These are phyloP conservation scores for Gracilaria vermiculophylla DNA, from an alignment of 23 red algal species.

Conservation along the genomic window DNA sequence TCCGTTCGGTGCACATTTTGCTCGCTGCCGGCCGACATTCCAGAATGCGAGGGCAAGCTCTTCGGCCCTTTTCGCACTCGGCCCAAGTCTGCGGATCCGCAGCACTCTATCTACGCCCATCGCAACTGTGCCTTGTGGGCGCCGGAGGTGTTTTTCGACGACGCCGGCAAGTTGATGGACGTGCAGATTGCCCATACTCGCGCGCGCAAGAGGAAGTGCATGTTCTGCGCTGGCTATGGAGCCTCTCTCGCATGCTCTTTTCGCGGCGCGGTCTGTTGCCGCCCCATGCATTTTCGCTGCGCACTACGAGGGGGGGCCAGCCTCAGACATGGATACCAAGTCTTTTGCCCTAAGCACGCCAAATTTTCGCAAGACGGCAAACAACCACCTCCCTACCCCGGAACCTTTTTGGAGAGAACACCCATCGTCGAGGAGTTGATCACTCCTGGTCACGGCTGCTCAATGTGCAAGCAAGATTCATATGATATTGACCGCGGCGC, in stretches of 20 bases:
- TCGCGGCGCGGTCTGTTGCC: slow-evolving; percentile 49
- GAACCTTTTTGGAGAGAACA: slow-evolving; percentile 20
- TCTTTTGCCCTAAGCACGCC: slow-evolving; percentile 49
- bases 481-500: slow-evolving; percentile 19
- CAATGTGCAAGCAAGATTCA: slow-evolving; percentile 2
- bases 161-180: neutral
- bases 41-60: slow-evolving; percentile 53
- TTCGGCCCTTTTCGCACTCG: slow-evolving; percentile 36
- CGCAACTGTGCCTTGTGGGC: slow-evolving; percentile 65
- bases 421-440: slow-evolving; percentile 10
- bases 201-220: slow-evolving; percentile 31
- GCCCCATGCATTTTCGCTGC: slow-evolving; percentile 69
- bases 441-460: neutral
- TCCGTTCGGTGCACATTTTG: slow-evolving; percentile 27
- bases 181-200: slow-evolving; percentile 32
- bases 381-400: neutral
- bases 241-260: slow-evolving; percentile 55
- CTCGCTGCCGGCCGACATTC: slow-evolving; percentile 21
- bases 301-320: slow-evolving; percentile 35
- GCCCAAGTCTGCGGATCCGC: neutral
- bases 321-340: slow-evolving; percentile 17
- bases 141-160: slow-evolving; percentile 44
- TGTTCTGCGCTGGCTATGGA: slow-evolving; percentile 18
- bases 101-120: slow-evolving; percentile 16
- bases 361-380: neutral